Base-by-base conservation (phyloP, 2,329 filamentous ascomycete genomes). In the Curvularia spicifera region DNA sequence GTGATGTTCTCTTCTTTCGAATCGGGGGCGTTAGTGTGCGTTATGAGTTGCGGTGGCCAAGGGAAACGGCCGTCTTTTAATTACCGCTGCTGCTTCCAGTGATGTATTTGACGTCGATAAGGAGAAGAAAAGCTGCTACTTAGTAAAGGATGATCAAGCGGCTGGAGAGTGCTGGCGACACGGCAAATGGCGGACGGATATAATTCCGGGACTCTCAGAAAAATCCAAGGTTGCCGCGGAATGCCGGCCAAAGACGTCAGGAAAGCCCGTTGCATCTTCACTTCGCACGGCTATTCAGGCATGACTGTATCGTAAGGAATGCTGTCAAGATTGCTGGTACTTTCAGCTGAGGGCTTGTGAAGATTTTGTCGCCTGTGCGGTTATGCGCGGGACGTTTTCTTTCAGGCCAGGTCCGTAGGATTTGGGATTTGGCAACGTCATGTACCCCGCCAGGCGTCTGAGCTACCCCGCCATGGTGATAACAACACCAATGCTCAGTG, bases 381-480 rank as follows among this genome's bases (percentile, higher is more conserved):
- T 56, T 64, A 62, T 29, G 53, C 43, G 40, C 56, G 63, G 57
- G 7, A 22, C 28, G 29, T 13, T 24, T 45, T 35, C 37, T 47
- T 8, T 22, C 12, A 28, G 3, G 4, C 26, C 24, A 24, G 43
- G 31, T 46, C 31, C 40, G 53, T 51, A 51, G 53, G 55, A 42
- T 7, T 29, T 45, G 51, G 53, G 55, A 44, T 10, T 37, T 40
- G 39, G 5, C 28, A 57, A 51, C 61, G 61, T 63, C 53, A 61
- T 51, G n/a, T 64, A 67, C 66, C 68, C 66, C 66, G 56, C 63
- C 50, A 65, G 56, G 1, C 18, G 10, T 50, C 43, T 22, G 47
- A 67, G 57, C 64, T 70, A 69, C 70, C 70, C 69, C 70, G 61
- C 70, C 53, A 63, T 22, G 29, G 43, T n/a, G 52, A 59, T 59